A percentile compares a stretch with the other conserved stretches of the same genome.
These are phyloP conservation scores for Pleurotus djamor DNA, from an alignment of 768 basidiomycete genomes.

Conservation along the genomic window DNA sequence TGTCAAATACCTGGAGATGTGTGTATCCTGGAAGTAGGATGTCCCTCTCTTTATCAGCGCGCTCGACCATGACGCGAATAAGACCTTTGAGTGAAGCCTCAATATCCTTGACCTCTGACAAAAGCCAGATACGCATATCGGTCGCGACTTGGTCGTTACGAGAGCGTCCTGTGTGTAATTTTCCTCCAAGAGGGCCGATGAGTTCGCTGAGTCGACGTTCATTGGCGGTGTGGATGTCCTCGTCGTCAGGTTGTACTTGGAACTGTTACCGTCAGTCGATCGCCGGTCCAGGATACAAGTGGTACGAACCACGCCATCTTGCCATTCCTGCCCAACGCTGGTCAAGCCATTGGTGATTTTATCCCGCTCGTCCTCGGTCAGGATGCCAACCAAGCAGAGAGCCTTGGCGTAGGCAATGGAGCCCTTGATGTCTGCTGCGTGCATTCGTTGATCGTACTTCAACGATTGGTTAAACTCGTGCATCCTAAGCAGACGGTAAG, in stretches of 20 bases:
- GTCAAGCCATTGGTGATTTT: conserved; percentile 75
- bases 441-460: conserved; percentile 93
- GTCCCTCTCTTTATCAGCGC: conserved; percentile 93
- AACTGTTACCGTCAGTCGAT: conserved; percentile 49
- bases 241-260: conserved; percentile 77
- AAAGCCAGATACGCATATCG: conserved; percentile 95
- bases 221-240: conserved; percentile 99
- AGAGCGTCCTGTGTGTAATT: conserved; percentile 95
- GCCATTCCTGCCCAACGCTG: conserved; percentile 85
- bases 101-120: conserved; percentile 71
- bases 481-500: conserved; percentile 57
- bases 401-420: conserved; percentile 97
- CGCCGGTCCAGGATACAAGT: background rate
- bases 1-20: conserved; percentile 77
- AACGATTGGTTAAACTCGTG: conserved; percentile 97
- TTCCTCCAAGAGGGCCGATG: conserved; percentile 90
- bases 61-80: conserved; percentile 84
- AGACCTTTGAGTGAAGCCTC: conserved; percentile 71
- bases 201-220: conserved; percentile 92
- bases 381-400: conserved; percentile 74
- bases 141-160: conserved; percentile 99
- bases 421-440: conserved; percentile 86
- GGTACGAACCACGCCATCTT: conserved; percentile 61
- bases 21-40: conserved; percentile 95
- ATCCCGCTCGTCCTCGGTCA: conserved; percentile 72